Conservation (phyloP, 768 basidiomycete genomes). For the Kondoa subrosea region DNA sequence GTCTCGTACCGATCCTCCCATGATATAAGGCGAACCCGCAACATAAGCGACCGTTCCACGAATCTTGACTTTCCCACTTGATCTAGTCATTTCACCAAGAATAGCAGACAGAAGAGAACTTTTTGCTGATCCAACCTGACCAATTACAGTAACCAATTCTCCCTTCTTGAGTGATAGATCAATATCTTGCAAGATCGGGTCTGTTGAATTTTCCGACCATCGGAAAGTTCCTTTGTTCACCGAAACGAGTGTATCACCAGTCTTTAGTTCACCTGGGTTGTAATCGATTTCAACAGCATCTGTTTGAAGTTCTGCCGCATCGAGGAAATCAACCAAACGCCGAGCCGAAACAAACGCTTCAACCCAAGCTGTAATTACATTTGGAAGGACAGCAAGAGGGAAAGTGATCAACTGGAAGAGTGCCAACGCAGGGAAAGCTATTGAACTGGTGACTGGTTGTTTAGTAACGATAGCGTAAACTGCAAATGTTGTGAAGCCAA, state of each 20-base stretch:
- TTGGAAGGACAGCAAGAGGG: slow-evolving; percentile 44
- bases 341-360: slow-evolving; percentile 26
- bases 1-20: slow-evolving; percentile 55
- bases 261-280: slow-evolving; percentile 44
- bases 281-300: slow-evolving; percentile 51
- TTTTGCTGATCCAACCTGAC: slow-evolving; percentile 81
- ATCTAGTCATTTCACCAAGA: slow-evolving; percentile 34
- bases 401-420: slow-evolving; percentile 75
- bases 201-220: slow-evolving; percentile 47
- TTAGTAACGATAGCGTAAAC: slow-evolving; percentile 32
- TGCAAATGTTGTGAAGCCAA: slow-evolving; percentile 50
- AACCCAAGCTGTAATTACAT: slow-evolving; percentile 15
- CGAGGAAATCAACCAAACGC: slow-evolving; percentile 42
- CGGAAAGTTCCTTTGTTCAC: slow-evolving; percentile 63
- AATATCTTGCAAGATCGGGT: slow-evolving; percentile 60
- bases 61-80: slow-evolving; percentile 54
- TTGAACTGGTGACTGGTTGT: slow-evolving; percentile 62
- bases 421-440: slow-evolving; percentile 91
- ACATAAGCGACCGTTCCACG: slow-evolving; percentile 26
- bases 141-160: slow-evolving; percentile 66
- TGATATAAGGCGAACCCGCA: slow-evolving; percentile 41
- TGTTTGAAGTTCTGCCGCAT: slow-evolving; percentile 58
- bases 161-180: slow-evolving; percentile 51
- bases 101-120: slow-evolving; percentile 20
- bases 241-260: slow-evolving; percentile 44